These are phyloP conservation scores for Candida coleopterorum DNA, from an alignment of 805 yeast genomes.

Conservation along the genomic window DNA sequence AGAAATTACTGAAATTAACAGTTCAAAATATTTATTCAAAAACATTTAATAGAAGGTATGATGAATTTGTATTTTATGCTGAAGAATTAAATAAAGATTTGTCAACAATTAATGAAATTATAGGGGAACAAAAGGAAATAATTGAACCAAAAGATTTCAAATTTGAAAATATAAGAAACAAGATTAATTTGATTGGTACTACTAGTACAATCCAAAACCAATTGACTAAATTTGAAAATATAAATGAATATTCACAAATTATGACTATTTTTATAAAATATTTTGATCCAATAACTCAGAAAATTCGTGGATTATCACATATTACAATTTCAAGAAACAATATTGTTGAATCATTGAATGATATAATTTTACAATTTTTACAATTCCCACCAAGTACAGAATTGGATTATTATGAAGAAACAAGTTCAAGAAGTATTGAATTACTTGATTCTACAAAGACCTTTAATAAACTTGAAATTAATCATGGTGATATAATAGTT, in stretches of 20 bases:
- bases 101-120: conserved; percentile 20
- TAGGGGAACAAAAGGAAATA: neutral
- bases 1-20: conserved; percentile 26
- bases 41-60: conserved; percentile 42
- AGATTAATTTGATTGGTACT: conserved; percentile 14
- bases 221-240: conserved; percentile 10
- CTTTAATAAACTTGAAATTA: conserved; percentile 54
- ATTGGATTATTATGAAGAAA: conserved; percentile 53
- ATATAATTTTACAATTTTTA: conserved; percentile 38
- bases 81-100: conserved; percentile 53
- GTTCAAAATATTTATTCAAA: conserved; percentile 50
- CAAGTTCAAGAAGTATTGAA: conserved; percentile 51
- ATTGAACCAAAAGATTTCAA: conserved; percentile 21
- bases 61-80: conserved; percentile 55
- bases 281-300: conserved; percentile 54
- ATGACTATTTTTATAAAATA: conserved; percentile 51
- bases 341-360: conserved; percentile 35
- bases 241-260: conserved; percentile 15
- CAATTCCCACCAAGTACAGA: conserved; percentile 30
- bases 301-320: conserved; percentile 65
- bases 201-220: neutral
- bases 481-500: conserved; percentile 63
- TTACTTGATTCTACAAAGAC: conserved; percentile 33
- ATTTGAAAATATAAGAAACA: conserved; percentile 16
- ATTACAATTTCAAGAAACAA: conserved; percentile 47